These are phyloP conservation scores for Eucalyptus pumila DNA, from an alignment of 345 rosid genomes.

Conservation along the genomic window DNA sequence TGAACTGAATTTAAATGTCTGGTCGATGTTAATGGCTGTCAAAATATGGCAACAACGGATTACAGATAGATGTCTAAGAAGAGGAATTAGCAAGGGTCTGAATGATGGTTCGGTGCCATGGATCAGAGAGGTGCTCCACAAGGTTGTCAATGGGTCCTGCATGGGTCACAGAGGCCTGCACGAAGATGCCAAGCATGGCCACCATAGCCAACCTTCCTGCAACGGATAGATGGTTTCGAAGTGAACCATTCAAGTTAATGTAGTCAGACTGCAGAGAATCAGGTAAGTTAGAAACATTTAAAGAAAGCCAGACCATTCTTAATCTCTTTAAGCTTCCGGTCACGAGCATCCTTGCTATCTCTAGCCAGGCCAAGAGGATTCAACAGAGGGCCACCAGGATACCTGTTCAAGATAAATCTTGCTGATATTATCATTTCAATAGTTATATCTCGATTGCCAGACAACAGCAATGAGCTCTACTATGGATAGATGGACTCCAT, in stretches of 20 bases:
- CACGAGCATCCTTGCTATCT: conserved; percentile 52
- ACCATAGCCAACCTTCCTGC: conserved; percentile 91
- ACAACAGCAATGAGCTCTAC: background rate
- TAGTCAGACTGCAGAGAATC: background rate
- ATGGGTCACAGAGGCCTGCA: conserved; percentile 83
- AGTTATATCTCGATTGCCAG: background rate
- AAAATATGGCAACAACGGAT: background rate
- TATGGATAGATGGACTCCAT: background rate
- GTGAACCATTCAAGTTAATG: background rate
- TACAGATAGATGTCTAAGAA: background rate
- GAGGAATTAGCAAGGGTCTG: conserved; percentile 50
- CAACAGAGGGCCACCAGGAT: conserved; percentile 90
- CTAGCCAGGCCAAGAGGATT: conserved; percentile 91
- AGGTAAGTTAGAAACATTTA: background rate
- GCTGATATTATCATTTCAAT: background rate
- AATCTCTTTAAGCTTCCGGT: conserved; percentile 86
- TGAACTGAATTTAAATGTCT: background rate
- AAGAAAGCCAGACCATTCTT: conserved; percentile 48
- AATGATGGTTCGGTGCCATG: conserved; percentile 85
- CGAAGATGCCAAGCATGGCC: conserved; percentile 81
- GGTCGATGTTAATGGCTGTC: background rate
- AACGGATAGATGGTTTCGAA: background rate
- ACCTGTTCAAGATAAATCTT: conserved; percentile 17
- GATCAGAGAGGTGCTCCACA: conserved; percentile 73
- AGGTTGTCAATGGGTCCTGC: conserved; percentile 92